Evolutionary conservation across 1,139 yeast genomes (phyloP).

Genomic region (Candida albicans): DNA sequence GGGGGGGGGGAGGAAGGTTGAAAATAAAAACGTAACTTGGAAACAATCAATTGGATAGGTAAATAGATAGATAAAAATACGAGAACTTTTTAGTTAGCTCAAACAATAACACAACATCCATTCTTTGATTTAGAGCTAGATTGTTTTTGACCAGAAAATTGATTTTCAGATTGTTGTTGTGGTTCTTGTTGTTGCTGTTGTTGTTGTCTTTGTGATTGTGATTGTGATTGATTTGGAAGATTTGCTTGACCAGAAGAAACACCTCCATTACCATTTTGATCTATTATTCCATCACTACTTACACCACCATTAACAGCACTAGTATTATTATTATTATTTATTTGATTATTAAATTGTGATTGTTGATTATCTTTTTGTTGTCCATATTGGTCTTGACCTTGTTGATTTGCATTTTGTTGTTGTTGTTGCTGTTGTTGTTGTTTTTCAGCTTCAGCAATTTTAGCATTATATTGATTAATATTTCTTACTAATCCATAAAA

Average conservation of each 20-base stretch:
- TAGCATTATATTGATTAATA: conserved; percentile 26
- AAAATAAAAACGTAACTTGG: background rate
- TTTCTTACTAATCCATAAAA: conserved; percentile 74
- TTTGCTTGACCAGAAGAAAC: conserved; percentile 6
- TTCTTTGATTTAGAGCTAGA: conserved; percentile 19
- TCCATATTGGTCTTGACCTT: conserved; percentile 6
- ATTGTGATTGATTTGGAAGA: conserved; percentile 9
- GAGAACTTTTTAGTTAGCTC: conserved; percentile 9
- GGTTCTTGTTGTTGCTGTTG: conserved; percentile 12
- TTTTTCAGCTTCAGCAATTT: conserved; percentile 4
- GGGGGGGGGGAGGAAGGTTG: background rate
- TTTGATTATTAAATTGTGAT: background rate
- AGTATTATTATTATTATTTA: background rate
- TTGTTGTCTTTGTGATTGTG: conserved; percentile 7
- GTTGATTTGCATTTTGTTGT: conserved; percentile 3
- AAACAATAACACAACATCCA: conserved; percentile 50
- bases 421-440: conserved; percentile 7
- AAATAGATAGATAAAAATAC: too few species aligned
- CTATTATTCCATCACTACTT: conserved; percentile 4
- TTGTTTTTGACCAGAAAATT: conserved; percentile 28
- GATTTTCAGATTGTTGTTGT: conserved; percentile 17
- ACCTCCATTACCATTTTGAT: conserved; percentile 6
- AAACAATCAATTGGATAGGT: background rate
- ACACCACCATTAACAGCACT: conserved; percentile 8
- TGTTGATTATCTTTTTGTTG: conserved; percentile 6